phyloP scores from a whole-genome alignment of 148 eudicot species.

The Camellia granthamiana region DNA sequence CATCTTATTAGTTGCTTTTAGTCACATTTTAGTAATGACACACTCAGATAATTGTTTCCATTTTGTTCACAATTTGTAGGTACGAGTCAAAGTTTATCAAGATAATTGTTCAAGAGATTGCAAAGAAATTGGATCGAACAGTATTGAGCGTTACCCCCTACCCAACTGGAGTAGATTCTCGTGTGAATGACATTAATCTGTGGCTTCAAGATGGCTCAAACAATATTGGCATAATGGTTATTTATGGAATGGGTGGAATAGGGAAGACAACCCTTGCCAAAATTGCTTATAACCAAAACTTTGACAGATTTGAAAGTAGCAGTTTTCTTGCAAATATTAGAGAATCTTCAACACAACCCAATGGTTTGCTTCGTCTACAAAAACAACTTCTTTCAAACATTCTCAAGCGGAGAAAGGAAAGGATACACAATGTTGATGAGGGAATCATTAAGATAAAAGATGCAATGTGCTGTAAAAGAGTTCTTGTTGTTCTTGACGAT shows the following conservation, averaged over 20 bases:
- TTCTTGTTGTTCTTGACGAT: conserved; percentile 18
- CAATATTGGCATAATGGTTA: conserved; percentile 10
- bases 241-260: conserved; percentile 13
- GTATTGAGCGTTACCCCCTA: conserved; percentile 1
- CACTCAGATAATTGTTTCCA: not conserved
- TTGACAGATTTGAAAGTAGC: conserved; percentile 12
- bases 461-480: conserved; percentile 12
- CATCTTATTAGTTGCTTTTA: too few relatives aligned
- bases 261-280: conserved; percentile 22
- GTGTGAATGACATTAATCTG: not conserved
- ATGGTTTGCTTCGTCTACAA: conserved; percentile 10
- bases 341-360: conserved; percentile 5
- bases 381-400: conserved; percentile 11
- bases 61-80: not conserved
- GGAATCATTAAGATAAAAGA: conserved; percentile 6
- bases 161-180: conserved; percentile 10
- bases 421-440: not conserved
- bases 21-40: not conserved
- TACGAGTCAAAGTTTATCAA: conserved; percentile 13
- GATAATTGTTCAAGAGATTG: not conserved
- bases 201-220: conserved; percentile 11
- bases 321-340: conserved; percentile 12
- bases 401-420: not conserved
- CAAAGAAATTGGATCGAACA: not conserved
- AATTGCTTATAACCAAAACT: conserved; percentile 6